Base-by-base conservation (phyloP, 2,329 filamentous ascomycete genomes). In the Phaeophleospora eucalypticola region DNA sequence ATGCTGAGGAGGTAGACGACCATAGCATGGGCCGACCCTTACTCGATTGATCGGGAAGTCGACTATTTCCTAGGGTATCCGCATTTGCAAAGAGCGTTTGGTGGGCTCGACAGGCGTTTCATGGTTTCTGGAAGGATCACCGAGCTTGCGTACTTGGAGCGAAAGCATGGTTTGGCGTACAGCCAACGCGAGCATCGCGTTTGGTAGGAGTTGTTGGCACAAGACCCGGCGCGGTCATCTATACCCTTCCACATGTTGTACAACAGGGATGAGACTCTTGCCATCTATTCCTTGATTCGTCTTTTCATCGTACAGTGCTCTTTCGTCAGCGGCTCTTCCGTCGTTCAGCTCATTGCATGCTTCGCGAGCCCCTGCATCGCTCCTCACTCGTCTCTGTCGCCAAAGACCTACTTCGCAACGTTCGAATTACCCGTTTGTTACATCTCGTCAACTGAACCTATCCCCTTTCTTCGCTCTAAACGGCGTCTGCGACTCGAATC, bases 381-480 rank as follows among this genome's bases (percentile, higher is more conserved):
- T n/a, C n/a, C n/a, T n/a, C n/a, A n/a, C n/a, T n/a, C n/a, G n/a
- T n/a, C n/a, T n/a, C n/a, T n/a, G n/a, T n/a, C n/a, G n/a, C n/a
- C n/a, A n/a, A n/a, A n/a, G n/a, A n/a, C n/a, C n/a, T n/a, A n/a
- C n/a, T n/a, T n/a, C n/a, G n/a, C n/a, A n/a, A n/a, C n/a, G n/a
- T n/a, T n/a, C n/a, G n/a, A n/a, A n/a, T n/a, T n/a, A n/a, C n/a
- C n/a, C n/a, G n/a, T n/a, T n/a, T n/a, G n/a, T n/a, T n/a, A n/a
- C n/a, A n/a, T n/a, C 16, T 29, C 18, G 41, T 64, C 60, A 68
- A 55, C 66, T 68, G 62, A 98, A 94, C 27, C 93, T 79, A 71
- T 97, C 90, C 3, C 93, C 93, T 67, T 89, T 94, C 51, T 76
- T 80, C 69, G 84, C 86, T 59, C 80, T 74, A 69, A 84, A 97